Conservation (phyloP, 495 filamentous ascomycete genomes). For the Trichocladium antarcticum region DNA sequence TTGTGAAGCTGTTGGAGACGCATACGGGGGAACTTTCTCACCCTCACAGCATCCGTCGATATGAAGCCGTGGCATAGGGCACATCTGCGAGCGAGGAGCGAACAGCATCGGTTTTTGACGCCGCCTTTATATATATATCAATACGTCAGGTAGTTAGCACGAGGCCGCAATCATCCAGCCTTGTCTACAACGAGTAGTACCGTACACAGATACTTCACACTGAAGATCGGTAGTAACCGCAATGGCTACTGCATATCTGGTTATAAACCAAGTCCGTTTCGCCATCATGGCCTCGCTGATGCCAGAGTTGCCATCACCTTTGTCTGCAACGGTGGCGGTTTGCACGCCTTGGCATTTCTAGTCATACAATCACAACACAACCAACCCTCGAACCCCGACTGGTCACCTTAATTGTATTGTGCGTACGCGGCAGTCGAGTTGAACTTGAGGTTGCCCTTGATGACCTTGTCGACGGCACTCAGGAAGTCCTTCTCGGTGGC, state of each 20-base stretch:
- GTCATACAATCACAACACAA: constrained; percentile 10
- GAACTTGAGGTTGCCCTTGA: constrained; percentile 98
- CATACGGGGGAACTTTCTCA: too few species aligned
- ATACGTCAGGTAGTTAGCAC: too few species aligned
- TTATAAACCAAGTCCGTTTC: background rate
- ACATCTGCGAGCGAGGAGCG: too few species aligned
- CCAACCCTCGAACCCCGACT: constrained; percentile 4
- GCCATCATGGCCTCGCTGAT: background rate
- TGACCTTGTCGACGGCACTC: constrained; percentile 96
- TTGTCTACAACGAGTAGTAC: background rate
- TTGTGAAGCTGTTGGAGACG: too few species aligned
- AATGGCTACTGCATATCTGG: too few species aligned
- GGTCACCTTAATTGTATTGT: constrained; percentile 76
- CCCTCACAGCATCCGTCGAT: too few species aligned
- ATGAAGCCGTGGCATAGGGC: too few species aligned
- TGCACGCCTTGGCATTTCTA: constrained; percentile 1
- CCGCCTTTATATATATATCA: too few species aligned
- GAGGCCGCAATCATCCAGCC: too few species aligned
- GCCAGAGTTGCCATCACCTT: background rate
- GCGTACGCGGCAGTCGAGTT: constrained; percentile 98
- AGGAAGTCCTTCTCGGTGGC: constrained; percentile 99
- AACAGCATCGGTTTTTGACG: too few species aligned
- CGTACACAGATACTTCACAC: too few species aligned
- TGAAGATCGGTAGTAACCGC: too few species aligned
- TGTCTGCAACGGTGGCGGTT: background rate